Base-by-base conservation (phyloP, 106 monocot species). In the Acorus gramineus region DNA sequence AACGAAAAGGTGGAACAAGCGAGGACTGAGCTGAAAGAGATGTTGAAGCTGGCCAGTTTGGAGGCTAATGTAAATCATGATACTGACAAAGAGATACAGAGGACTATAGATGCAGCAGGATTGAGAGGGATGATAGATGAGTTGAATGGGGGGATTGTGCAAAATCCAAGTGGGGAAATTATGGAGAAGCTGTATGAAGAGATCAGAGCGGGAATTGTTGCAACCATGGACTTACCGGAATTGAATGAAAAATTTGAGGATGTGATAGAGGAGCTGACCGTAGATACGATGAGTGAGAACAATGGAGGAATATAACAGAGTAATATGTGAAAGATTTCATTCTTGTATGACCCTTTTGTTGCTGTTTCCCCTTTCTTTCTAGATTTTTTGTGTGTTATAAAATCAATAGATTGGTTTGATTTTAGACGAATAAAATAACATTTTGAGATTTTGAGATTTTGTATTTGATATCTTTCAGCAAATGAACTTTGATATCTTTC, bases 161-260 rank as follows among this genome's bases (percentile, higher is more conserved):
- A 8, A 50, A 77, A 74, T 49, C 47, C 72, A 2, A 75, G 67
- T 47, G 47, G 70, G 49, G 76, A 86, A 49, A 83, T 67, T 64
- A 66, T 76, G 4, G 68, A 71, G 62, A 67, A 62, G 11, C 65
- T 90, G 65, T 42, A 49, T 4, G 66, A 51, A 14, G 85, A 90
- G 45, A 83, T 90, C 0, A 82, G 61, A 55, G 90, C 85, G 67
- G 78, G 68, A 70, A 78, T 86, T 50, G 44, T 52, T 64, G 70
- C 82, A 8, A 64, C 43, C 4, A 11, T 90, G 45, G 76, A 85
- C 63, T 8, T 42, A 50, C 9, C 50, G 0, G 78, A 82, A 5
- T 55, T 85, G 57, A 80, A 80, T 67, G 66, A 73, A 65, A 82
- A 82, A 51, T 60, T 82, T 44, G 75, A 69, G 53, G 70, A 47